phyloP scores from a whole-genome alignment of 805 yeast species.

The Yueomyces sp. region DNA sequence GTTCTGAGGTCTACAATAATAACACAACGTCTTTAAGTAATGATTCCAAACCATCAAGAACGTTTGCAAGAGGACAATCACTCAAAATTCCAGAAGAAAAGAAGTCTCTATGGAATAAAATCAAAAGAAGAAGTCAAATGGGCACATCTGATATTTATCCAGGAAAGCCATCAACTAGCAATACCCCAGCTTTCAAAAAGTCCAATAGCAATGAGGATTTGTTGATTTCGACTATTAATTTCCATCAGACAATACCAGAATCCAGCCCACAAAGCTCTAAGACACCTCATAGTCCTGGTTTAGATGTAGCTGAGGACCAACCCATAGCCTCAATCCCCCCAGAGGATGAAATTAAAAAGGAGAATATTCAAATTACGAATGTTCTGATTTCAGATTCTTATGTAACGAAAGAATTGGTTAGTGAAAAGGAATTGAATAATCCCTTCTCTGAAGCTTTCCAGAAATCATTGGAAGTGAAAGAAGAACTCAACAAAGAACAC shows the following conservation, averaged over 20 bases:
- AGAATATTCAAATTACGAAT: background rate
- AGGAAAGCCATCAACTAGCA: background rate
- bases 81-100: conserved; percentile 12
- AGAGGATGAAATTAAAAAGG: background rate
- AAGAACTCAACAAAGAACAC: no score
- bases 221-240: background rate
- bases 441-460: background rate
- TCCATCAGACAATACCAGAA: background rate
- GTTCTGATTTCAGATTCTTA: background rate
- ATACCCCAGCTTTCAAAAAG: background rate
- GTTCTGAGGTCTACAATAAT: background rate
- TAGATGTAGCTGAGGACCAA: background rate
- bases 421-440: background rate
- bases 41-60: background rate
- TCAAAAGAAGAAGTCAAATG: conserved; percentile 17
- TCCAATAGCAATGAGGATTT: background rate
- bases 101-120: conserved; percentile 17
- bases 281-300: background rate
- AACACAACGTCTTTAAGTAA: background rate
- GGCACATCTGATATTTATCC: background rate
- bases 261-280: background rate
- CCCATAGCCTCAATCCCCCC: background rate
- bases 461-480: no score
- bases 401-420: background rate
- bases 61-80: conserved; percentile 1